phyloP scores from a whole-genome alignment of 306 rosid species.

The Prunus persica region Prunus_persica_NCBIv2 NC_034014.1:28820501-28821000 shows the following conservation, averaged over 20 bases:
- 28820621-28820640: background rate
- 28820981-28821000: background rate
- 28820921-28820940: background rate
- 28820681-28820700: background rate
- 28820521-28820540: background rate
- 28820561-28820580: background rate
- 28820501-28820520: background rate
- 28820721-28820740: conserved; percentile 62
- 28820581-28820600: background rate
- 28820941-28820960: background rate
- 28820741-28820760: conserved; percentile 94
- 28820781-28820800: conserved; percentile 72
- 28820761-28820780: conserved; percentile 94
- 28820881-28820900: background rate
- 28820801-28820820: conserved; percentile 72
- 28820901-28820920: background rate
- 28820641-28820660: background rate
- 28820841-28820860: conserved; percentile 1
- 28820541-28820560: background rate
- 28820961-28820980: background rate
- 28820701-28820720: background rate
- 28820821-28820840: conserved; percentile 23
- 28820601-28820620: background rate
- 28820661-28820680: background rate
- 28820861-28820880: background rate